Conservation (phyloP, 2,329 filamentous ascomycete species). For the Botrytis pseudocinerea region DNA sequence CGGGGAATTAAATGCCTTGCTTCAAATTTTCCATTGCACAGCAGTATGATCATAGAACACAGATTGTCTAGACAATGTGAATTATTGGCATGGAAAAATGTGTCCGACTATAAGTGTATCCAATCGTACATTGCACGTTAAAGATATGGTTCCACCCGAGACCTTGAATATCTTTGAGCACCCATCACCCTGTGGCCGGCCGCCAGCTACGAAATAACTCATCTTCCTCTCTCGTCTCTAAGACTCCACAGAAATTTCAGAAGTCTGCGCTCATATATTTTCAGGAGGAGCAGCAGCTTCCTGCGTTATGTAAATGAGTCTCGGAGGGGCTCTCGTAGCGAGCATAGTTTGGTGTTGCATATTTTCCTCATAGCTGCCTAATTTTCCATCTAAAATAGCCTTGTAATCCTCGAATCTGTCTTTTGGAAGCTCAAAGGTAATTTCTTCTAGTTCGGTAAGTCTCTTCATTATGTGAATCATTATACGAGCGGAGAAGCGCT, state of each 20-base stretch:
- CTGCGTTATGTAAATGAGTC: not conserved
- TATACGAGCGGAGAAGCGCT: not conserved
- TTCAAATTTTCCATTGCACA: too few relatives aligned
- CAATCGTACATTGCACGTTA: not conserved
- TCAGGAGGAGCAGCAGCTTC: not conserved
- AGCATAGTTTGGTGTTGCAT: rapidly evolving
- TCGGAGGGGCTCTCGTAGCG: not conserved
- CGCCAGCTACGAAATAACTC: not conserved
- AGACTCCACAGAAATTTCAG: not conserved
- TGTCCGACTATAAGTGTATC: not conserved
- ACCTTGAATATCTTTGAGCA: not conserved
- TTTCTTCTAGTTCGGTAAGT: not conserved
- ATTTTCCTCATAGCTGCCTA: not conserved
- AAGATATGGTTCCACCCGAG: not conserved
- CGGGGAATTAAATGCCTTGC: too few relatives aligned
- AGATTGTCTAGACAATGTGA: too few relatives aligned
- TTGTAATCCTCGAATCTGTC: not conserved
- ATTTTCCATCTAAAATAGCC: not conserved
- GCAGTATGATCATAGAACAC: too few relatives aligned
- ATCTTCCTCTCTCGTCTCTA: not conserved
- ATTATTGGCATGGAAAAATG: too few relatives aligned
- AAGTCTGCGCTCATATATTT: not conserved
- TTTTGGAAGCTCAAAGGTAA: not conserved
- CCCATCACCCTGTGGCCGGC: not conserved
- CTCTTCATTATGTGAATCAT: not conserved